Percentiles rank a stretch among this genome's conserved stretches.
Conservation (phyloP, 2,329 filamentous ascomycete genomes). For the Capronia americana region DNA sequence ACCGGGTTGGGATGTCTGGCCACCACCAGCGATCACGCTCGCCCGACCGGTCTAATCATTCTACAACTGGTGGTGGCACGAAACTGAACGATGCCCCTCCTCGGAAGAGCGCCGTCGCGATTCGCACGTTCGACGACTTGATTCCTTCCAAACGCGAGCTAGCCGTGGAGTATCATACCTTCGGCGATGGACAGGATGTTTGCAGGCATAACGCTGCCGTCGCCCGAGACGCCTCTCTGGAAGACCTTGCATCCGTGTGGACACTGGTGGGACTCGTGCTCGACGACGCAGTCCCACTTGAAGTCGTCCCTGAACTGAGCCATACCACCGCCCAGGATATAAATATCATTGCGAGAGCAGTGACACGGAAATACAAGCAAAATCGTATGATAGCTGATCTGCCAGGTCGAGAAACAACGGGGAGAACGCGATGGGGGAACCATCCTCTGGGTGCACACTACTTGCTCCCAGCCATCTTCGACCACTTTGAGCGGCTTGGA, state of each 20-base stretch:
- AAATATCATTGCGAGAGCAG: constrained; percentile 71
- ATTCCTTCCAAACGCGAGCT: constrained; percentile 81
- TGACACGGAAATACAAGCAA: constrained; percentile 53
- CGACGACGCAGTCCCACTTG: constrained; percentile 75
- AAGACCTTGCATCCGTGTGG: constrained; percentile 83
- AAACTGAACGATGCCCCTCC: constrained; percentile 50
- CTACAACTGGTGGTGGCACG: constrained; percentile 63
- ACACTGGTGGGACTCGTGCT: constrained; percentile 78
- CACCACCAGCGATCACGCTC: constrained; percentile 61
- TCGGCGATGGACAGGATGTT: constrained; percentile 79
- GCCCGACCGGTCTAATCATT: constrained; percentile 56
- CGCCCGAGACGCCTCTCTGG: constrained; percentile 72
- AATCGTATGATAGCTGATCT: constrained; percentile 45
- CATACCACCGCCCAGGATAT: constrained; percentile 65
- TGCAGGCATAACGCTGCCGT: constrained; percentile 84
- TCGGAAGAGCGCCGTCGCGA: constrained; percentile 71
- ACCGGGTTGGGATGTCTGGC: constrained; percentile 19
- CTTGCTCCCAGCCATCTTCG: constrained; percentile 64
- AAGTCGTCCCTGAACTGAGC: constrained; percentile 53
- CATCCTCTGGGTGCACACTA: constrained; percentile 63
- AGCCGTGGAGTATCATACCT: constrained; percentile 80
- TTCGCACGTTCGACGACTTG: constrained; percentile 69
- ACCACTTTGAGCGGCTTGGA: constrained; percentile 65
- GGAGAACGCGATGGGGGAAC: constrained; percentile 61
- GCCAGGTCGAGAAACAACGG: constrained; percentile 3